A percentile compares a stretch with the other conserved stretches of the same genome.
Conservation (phyloP, 1,139 yeast species). For the Geotrichum phurueaensis region DNA sequence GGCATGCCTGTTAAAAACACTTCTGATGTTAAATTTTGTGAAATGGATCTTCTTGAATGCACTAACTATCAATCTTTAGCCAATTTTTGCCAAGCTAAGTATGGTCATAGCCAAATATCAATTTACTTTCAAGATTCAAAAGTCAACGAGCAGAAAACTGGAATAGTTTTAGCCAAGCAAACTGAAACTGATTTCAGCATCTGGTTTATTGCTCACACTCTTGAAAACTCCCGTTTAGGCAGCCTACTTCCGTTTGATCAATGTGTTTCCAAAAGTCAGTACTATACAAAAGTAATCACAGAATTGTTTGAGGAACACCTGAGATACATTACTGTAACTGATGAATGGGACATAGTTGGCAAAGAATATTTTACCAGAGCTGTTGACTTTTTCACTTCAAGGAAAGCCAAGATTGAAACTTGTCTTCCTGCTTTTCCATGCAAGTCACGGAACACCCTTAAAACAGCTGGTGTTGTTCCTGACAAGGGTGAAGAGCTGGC, state of each 20-base stretch:
- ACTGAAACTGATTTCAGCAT: conserved; percentile 8
- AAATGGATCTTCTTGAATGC: not conserved
- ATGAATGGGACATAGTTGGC: conserved; percentile 13
- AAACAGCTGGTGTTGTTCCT: conserved; percentile 16
- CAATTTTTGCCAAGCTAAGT: conserved; percentile 3
- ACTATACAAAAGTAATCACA: conserved; percentile 3
- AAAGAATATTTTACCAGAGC: conserved; percentile 6
- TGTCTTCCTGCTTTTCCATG: conserved; percentile 20
- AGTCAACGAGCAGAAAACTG: conserved; percentile 10
- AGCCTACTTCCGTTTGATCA: not conserved
- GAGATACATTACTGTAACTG: conserved; percentile 13
- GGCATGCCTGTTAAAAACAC: not conserved
- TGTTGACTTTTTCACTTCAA: conserved; percentile 12
- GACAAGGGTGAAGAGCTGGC: conserved; percentile 19
- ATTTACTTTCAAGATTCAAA: not conserved
- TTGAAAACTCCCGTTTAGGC: not conserved
- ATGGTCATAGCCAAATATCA: not conserved
- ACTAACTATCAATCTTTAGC: not conserved
- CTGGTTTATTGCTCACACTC: conserved; percentile 15
- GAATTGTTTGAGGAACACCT: conserved; percentile 14
- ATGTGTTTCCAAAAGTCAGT: not conserved
- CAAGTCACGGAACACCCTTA: conserved; percentile 16
- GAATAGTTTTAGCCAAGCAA: conserved; percentile 3
- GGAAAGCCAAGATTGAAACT: conserved; percentile 10
- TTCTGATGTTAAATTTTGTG: conserved; percentile 1